Conservation (phyloP, 2,329 filamentous ascomycete species). For the Colletotrichum sp. region DNA sequence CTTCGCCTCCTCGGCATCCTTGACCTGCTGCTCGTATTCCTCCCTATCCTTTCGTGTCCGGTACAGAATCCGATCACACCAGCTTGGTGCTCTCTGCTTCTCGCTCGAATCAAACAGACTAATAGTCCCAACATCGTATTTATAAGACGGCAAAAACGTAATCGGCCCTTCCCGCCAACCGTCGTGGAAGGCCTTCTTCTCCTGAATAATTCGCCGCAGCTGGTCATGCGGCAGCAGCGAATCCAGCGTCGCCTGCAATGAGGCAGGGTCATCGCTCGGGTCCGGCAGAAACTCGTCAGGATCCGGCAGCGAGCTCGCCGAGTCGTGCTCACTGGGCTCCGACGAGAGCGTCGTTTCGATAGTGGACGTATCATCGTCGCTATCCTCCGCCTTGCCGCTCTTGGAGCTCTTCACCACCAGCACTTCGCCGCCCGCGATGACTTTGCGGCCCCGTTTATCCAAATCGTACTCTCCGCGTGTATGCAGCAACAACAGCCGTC, state of each 20-base stretch:
- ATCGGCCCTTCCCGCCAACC: constrained; percentile 92
- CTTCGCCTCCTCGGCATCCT: constrained; percentile 70
- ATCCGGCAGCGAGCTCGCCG: constrained; percentile 55
- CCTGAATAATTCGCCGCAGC: constrained; percentile 73
- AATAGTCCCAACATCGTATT: constrained; percentile 95
- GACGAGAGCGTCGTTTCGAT: constrained; percentile 34
- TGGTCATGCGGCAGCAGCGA: constrained; percentile 92
- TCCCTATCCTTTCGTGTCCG: constrained; percentile 75
- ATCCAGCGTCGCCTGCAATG: constrained; percentile 85
- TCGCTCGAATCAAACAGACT: constrained; percentile 94
- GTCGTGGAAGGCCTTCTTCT: constrained; percentile 83
- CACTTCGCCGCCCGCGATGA: constrained; percentile 48
- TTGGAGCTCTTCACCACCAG: constrained; percentile 29
- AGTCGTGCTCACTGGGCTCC: constrained; percentile 40
- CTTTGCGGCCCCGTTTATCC: constrained; percentile 42
- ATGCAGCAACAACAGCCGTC: constrained; percentile 82
- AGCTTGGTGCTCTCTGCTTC: constrained; percentile 90
- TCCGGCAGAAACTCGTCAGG: constrained; percentile 72
- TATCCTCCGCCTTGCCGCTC: constrained; percentile 35
- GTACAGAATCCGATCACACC: constrained; percentile 95
- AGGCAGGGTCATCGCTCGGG: constrained; percentile 78
- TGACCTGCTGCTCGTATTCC: constrained; percentile 65
- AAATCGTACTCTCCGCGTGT: constrained; percentile 78
- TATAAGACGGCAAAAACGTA: constrained; percentile 91
- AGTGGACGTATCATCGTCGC: constrained; percentile 48